Evolutionary conservation across 2,329 filamentous ascomycete genomes (phyloP), one percentile per base, ranked within the genome.

Genomic region (Stemphylium vesicarium): DNA sequence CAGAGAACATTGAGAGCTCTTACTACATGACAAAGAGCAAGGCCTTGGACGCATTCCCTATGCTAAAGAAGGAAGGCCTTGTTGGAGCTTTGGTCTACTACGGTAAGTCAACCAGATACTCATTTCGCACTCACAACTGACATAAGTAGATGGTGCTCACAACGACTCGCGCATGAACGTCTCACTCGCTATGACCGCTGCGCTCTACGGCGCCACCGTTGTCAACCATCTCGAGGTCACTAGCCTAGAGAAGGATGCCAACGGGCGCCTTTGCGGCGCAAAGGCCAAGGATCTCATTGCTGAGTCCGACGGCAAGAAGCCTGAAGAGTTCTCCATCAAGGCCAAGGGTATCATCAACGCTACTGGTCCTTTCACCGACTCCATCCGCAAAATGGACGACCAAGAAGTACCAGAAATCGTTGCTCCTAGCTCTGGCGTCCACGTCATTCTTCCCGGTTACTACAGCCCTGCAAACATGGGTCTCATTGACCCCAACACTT

Each of bases 141-240:
- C 50, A 20, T 5, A 31, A 26, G 20, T 53, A 84, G 91, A 96
- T 78, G 92, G 92, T 65, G 91, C 90, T 26, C 92, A 96, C 78
- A 96, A 96, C 71, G 92, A 96, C 75, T 95, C 91, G 16, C 86
- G 92, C 44, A 96, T 96, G 91, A 96, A 96, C 71, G 89, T 95
- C 24, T 93, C 90, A 8, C 82, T 96, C 53, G 91, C 90, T 16
- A 91, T 94, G 86, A 96, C 92, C 15, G 91, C 91, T 51, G 90
- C 91, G n/a, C 79, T 96, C 38, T 96, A 95, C 72, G 91, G 91
- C 29, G 86, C 87, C 50, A 96, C 90, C 4, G 85, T 95, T 35
- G 85, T 92, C 56, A 96, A 94, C 76, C 90, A 96, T 76, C 80
- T 92, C 68, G 90, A 95, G 74, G 90, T 96, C 49, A 93, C 88